These are phyloP conservation scores for Lichenothelia convexa DNA, from an alignment of 495 filamentous ascomycete genomes.

Conservation along the genomic window DNA sequence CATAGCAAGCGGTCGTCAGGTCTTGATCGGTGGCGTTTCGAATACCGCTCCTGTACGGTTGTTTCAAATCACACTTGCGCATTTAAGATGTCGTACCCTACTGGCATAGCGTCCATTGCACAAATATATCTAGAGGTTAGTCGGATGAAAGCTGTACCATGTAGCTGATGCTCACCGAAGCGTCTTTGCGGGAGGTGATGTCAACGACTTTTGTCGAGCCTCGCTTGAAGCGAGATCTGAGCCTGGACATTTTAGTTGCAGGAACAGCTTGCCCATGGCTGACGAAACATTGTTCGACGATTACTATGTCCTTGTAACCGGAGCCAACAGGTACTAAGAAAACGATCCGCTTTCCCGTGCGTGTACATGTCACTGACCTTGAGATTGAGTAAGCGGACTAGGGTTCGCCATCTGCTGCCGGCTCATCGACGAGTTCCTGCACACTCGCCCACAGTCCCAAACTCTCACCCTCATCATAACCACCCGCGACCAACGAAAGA, in stretches of 20 bases:
- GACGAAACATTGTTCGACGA: conserved; percentile 2
- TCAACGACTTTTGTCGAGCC: too few species aligned
- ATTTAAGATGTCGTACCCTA: too few species aligned
- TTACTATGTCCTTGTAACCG: conserved; percentile 42
- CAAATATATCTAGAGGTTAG: too few species aligned
- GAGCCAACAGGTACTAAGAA: conserved; percentile 47
- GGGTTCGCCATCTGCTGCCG: conserved; percentile 75
- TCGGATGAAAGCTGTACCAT: too few species aligned
- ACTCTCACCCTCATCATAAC: conserved; percentile 48
- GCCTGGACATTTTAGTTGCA: neutral
- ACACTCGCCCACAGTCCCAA: conserved; percentile 38
- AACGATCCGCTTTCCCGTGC: neutral
- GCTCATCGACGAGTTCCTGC: conserved; percentile 79
- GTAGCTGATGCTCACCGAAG: too few species aligned
- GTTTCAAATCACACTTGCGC: too few species aligned
- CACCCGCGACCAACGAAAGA: conserved; percentile 42
- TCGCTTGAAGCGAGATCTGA: too few species aligned
- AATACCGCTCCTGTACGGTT: too few species aligned
- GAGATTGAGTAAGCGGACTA: conserved; percentile 45
- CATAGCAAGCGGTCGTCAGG: too few species aligned
- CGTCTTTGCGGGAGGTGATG: too few species aligned
- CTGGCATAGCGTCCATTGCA: too few species aligned
- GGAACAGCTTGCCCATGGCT: neutral
- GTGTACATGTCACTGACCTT: neutral
- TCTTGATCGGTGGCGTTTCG: too few species aligned